A percentile compares a stretch with the other conserved stretches of the same genome.
Evolutionary conservation across 495 filamentous ascomycete species (phyloP).

Genomic region (Daldinia loculata): DNA sequence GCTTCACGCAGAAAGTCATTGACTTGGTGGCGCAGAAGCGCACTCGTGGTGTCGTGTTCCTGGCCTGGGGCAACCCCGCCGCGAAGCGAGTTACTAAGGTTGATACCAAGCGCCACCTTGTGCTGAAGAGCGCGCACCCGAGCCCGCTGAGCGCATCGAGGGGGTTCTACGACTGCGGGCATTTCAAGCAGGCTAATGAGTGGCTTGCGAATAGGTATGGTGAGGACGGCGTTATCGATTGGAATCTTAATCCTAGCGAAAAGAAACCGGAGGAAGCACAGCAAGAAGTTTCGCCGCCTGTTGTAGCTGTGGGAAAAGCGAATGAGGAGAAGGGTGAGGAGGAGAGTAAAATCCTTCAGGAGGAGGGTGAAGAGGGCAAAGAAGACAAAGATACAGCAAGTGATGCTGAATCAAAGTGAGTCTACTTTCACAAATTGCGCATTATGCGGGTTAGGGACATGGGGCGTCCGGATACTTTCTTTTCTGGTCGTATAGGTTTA

Average conservation of each 20-base stretch:
- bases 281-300: constrained; percentile 17
- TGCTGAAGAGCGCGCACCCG: constrained; percentile 87
- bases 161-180: constrained; percentile 87
- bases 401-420: constrained; percentile 18
- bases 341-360: constrained; percentile 38
- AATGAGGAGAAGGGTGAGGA: constrained; percentile 28
- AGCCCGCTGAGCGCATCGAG: constrained; percentile 82
- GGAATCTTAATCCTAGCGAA: constrained; percentile 68
- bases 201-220: constrained; percentile 86
- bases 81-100: constrained; percentile 75
- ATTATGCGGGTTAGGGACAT: neutral
- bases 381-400: constrained; percentile 4
- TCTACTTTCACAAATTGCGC: neutral
- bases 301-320: constrained; percentile 30
- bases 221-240: constrained; percentile 80
- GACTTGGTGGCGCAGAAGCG: constrained; percentile 81
- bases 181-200: constrained; percentile 89
- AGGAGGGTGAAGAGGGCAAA: constrained; percentile 33
- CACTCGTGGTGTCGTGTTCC: constrained; percentile 84
- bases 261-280: constrained; percentile 21
- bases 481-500: constrained; percentile 10
- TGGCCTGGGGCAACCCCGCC: constrained; percentile 90
- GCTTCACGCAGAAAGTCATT: constrained; percentile 88
- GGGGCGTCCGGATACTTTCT: constrained; percentile 17
- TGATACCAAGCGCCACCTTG: constrained; percentile 73